Percentiles rank a stretch among this genome's conserved stretches.
Evolutionary conservation across 495 filamentous ascomycete genomes (phyloP).

Genomic region (Neurospora tetraspora): DNA sequence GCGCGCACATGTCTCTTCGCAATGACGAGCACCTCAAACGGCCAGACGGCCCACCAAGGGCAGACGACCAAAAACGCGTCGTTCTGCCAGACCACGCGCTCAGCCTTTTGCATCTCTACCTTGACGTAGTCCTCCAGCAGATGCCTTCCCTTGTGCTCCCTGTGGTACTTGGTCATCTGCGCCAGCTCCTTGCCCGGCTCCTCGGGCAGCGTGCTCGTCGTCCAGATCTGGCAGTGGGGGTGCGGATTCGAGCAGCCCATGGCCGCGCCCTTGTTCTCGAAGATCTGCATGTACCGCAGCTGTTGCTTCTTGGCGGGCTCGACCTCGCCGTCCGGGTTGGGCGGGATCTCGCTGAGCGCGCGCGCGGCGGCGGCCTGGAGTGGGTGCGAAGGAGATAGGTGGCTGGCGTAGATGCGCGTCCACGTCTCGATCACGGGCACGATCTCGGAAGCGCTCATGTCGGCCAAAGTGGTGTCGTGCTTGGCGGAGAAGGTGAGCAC

Average conservation of each 20-base stretch:
- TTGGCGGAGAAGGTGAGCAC: conserved; percentile 86
- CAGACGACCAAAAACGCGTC: conserved; percentile 71
- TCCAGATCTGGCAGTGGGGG: conserved; percentile 95
- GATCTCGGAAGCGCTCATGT: conserved; percentile 60
- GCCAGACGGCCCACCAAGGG: conserved; percentile 97
- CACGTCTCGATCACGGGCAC: conserved; percentile 72
- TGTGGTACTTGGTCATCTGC: conserved; percentile 65
- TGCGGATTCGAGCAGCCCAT: conserved; percentile 99
- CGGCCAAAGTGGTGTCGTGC: conserved; percentile 87
- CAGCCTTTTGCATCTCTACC: conserved; percentile 69
- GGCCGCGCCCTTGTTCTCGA: conserved; percentile 95
- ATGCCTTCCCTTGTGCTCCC: conserved; percentile 56
- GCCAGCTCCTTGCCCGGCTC: conserved; percentile 71
- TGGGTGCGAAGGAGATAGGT: conserved; percentile 64
- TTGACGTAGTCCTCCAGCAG: conserved; percentile 79
- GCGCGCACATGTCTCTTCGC: conserved; percentile 69
- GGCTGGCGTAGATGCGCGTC: conserved; percentile 76
- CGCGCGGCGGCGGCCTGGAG: conserved; percentile 37
- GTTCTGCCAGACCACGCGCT: conserved; percentile 84
- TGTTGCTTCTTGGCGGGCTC: conserved; percentile 55
- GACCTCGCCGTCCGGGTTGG: conserved; percentile 26
- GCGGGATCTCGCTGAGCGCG: conserved; percentile 28
- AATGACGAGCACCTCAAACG: conserved; percentile 90
- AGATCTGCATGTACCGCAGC: conserved; percentile 97
- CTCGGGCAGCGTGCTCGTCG: conserved; percentile 78